Evolutionary conservation across 768 basidiomycete species (phyloP), one percentile per base, ranked within the genome.

Genomic region (Tulasnella calospora): DNA sequence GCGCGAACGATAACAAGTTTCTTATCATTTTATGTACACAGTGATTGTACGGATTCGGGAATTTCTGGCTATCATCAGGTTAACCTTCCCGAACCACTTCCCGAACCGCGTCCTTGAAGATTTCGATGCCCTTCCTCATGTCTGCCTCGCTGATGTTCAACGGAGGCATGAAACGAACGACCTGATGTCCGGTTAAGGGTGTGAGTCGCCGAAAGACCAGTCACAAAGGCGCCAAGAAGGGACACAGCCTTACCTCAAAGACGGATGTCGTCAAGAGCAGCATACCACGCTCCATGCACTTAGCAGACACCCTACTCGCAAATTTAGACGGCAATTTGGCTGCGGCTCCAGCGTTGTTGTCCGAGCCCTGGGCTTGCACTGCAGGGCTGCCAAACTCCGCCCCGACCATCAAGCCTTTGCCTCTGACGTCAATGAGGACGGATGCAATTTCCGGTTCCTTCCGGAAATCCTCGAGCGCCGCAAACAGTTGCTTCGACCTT

Each of bases 111-210:
- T 92, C 88, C 75, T 79, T 81, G 81, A 86, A 83, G 79, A 85
- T 84, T 57, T 80, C 79, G 46, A 83, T 81, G 1, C 83, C 85
- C 75, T 90, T 90, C 81, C 85, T 87, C 86, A 98, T 85, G 83
- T 98, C 94, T 83, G 87, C 89, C 84, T 89, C 84, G 33, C 88
- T 89, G 80, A 97, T 89, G 83, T 94, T 96, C 81, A 98, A 84
- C 21, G 97, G 90, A 5, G 97, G 97, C 82, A 99, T 98, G 87
- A 99, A 98, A 82, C 96, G 87, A 78, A 98, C 86, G 19, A 51
- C 51, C 51, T 51, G n/a, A 7, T 10, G 23, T 15, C 41, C 92
- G 40, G 81, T 81, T 55, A 55, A 76, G 27, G n/a, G n/a, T 27
- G 21, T n/a, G 23, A 36, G 47, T 47, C 69, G 21, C 40, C 27